Conservation (phyloP, 345 rosid species). For the Gossypioides kirkii region DNA sequence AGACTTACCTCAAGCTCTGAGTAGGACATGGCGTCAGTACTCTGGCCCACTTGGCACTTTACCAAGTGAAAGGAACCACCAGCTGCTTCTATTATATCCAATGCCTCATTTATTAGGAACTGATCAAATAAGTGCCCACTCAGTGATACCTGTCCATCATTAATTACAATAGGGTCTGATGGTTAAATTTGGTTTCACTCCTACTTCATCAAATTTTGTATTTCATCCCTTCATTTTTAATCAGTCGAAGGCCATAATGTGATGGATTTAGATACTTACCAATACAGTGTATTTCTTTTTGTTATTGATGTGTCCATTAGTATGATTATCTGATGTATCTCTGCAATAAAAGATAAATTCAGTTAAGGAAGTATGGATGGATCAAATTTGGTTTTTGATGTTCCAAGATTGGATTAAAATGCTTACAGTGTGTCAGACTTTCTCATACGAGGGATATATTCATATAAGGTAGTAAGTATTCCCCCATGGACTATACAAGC, state of each 20-base stretch:
- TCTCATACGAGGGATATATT: conserved; percentile 84
- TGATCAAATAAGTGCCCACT: conserved; percentile 90
- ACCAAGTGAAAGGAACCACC: conserved; percentile 90
- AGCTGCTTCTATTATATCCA: conserved; percentile 80
- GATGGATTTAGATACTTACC: conserved; percentile 39
- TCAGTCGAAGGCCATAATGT: no score
- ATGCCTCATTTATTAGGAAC: conserved; percentile 89
- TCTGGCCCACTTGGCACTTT: conserved; percentile 87
- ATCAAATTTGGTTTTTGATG: neutral
- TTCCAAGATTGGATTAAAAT: conserved; percentile 11
- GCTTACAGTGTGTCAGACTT: conserved; percentile 70
- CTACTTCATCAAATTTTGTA: no score
- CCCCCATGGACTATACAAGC: conserved; percentile 88
- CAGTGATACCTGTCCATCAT: conserved; percentile 66
- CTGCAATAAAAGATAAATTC: conserved; percentile 30
- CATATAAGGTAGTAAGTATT: conserved; percentile 57
- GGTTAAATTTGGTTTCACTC: no score
- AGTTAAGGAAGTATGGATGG: neutral
- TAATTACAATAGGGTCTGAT: conserved; percentile 6
- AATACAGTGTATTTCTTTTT: conserved; percentile 55
- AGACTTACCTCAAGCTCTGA: conserved; percentile 85
- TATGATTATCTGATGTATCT: conserved; percentile 31
- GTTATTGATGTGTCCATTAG: conserved; percentile 34
- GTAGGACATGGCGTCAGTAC: conserved; percentile 53
- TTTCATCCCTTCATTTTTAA: no score